These are phyloP conservation scores for Neofusicoccum umdonicola DNA, from an alignment of 2,329 filamentous ascomycete genomes.

Conservation along the genomic window DNA sequence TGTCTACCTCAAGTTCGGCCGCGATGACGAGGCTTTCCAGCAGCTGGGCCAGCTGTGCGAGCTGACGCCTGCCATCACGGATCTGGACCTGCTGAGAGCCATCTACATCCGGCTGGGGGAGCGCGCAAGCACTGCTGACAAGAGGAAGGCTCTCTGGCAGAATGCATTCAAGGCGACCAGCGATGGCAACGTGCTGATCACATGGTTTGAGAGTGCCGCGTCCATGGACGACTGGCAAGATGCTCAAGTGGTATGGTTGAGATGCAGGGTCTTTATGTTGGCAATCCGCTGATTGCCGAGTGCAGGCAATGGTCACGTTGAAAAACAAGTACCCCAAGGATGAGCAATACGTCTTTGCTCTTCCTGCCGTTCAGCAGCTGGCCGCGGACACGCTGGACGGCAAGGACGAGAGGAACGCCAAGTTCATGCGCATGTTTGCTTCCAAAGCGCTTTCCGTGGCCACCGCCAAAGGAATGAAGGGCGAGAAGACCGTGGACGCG, in stretches of 20 bases:
- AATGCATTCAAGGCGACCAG: constrained; percentile 17
- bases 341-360: constrained; percentile 15
- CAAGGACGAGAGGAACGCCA: constrained; percentile 10
- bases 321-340: constrained; percentile 17
- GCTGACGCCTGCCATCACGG: constrained; percentile 8
- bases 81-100: constrained; percentile 6
- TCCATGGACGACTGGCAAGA: constrained; percentile 13
- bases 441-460: constrained; percentile 5
- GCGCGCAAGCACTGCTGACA: not conserved
- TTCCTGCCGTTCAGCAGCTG: constrained; percentile 15
- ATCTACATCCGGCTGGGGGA: constrained; percentile 9
- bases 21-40: constrained; percentile 16
- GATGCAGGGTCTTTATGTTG: not conserved
- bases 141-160: constrained; percentile 14
- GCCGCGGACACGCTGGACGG: constrained; percentile 7
- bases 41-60: constrained; percentile 12
- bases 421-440: constrained; percentile 11
- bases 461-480: constrained; percentile 12
- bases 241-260: constrained; percentile 8
- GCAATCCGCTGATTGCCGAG: not conserved
- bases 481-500: constrained; percentile 13
- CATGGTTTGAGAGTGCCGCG: constrained; percentile 17
- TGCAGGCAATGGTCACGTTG: constrained; percentile 14
- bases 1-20: constrained; percentile 17
- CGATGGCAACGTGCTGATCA: constrained; percentile 5